Base-by-base conservation (phyloP, 768 basidiomycete genomes). In the Pleurotus tuoliensis region DNA sequence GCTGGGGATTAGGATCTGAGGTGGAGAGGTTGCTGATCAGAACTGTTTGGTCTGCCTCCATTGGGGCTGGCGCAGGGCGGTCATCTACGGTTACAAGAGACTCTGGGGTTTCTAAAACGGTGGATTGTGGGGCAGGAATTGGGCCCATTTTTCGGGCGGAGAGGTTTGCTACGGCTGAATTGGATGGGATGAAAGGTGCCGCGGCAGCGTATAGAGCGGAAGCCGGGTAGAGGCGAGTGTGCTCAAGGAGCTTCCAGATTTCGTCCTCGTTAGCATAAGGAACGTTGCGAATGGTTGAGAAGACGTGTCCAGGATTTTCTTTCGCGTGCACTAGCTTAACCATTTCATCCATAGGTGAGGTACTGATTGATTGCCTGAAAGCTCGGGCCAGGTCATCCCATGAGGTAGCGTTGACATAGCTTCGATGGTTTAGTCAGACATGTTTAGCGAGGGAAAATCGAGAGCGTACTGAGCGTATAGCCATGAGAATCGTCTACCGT, bases 311-410 rank as follows among this genome's bases (percentile, higher is more conserved):
- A 15, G 54, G 24, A 12, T 22, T 47, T 34, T 51, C 61, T 6
- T 60, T 58, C 40, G 64, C 58, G 5, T 62, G 60, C 2, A 62
- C 56, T 4, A 71, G 50, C 47, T 71, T 60, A 37, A 69, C 37
- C 58, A 71, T 58, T 38, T 67, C 65, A 51, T 72, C 69, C n/a
- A 61, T 52, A 4, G 62, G 47, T 6, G 59, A 56, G 6, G 57
- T 52, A 5, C 30, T 56, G 2, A 56, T 50, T 7, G 64, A 62
- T 7, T 50, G 48, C 6, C 59, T 65, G 6, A 71, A 58, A 13
- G 63, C 63, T 6, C 50, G 34, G 4, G 61, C 61, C 16, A 76
- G 44, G 24, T 60, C 56, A 0, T 54, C 52, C 75, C 75, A 75
- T 15, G 9, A 18, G 16, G 56, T 52, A 30, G 69, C 65, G 38